These are phyloP conservation scores for Gaeumannomyces sp. DNA, from an alignment of 2,329 filamentous ascomycete genomes.

Conservation along the genomic window DNA sequence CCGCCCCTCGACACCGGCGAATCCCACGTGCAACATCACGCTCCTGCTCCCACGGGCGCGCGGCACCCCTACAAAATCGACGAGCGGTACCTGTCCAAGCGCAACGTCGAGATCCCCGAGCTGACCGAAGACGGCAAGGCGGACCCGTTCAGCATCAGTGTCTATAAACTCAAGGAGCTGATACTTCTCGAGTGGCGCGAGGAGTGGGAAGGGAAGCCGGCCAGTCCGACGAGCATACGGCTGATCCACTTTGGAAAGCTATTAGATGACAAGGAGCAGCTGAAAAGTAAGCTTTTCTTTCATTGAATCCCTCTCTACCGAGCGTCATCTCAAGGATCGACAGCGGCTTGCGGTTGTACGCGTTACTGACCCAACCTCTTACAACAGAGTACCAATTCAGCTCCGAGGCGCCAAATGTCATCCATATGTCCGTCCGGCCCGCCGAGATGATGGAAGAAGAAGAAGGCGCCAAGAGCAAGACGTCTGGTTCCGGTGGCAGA, in stretches of 20 bases:
- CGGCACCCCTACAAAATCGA: constrained; percentile 88
- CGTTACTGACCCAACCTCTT: background rate
- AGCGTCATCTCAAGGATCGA: background rate
- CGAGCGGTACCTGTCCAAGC: constrained; percentile 74
- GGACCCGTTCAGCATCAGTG: constrained; percentile 84
- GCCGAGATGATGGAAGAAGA: constrained; percentile 79
- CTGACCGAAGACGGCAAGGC: constrained; percentile 50
- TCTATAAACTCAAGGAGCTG: constrained; percentile 90
- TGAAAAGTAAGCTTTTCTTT: constrained; percentile 61
- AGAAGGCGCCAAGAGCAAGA: constrained; percentile 63
- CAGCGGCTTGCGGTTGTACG: background rate
- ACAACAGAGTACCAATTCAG: constrained; percentile 72
- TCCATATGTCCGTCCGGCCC: constrained; percentile 92
- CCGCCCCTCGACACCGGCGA: constrained; percentile 17
- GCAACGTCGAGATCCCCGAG: constrained; percentile 70
- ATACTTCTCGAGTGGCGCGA: constrained; percentile 89
- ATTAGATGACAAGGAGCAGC: constrained; percentile 76
- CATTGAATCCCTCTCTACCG: background rate
- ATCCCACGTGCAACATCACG: constrained; percentile 63
- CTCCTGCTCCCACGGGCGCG: constrained; percentile 72
- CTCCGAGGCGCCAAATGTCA: constrained; percentile 68
- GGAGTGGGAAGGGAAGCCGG: constrained; percentile 84
- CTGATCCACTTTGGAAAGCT: constrained; percentile 89
- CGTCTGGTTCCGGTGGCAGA: constrained; percentile 33
- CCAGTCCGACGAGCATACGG: constrained; percentile 81